Conservation (phyloP, 768 basidiomycete genomes). For the Harrya chromipes region DNA sequence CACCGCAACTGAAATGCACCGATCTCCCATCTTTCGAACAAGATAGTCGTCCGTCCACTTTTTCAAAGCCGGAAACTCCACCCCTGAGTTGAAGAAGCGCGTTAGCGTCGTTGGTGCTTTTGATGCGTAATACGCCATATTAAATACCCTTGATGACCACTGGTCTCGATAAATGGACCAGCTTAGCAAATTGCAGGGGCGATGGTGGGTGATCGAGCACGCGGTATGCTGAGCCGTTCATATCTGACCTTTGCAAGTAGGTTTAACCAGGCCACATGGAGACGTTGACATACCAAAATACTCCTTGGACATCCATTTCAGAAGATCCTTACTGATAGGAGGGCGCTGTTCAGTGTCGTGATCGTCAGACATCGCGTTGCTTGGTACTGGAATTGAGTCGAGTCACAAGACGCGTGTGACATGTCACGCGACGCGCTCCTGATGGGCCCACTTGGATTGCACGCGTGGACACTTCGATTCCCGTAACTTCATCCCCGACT, state of each 20-base stretch:
- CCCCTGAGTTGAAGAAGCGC: constrained; percentile 35
- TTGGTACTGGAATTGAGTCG: neutral
- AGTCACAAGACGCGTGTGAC: constrained; percentile 17
- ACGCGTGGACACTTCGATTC: too few relatives aligned
- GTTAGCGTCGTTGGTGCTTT: neutral
- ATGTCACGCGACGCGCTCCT: constrained; percentile 26
- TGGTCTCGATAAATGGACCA: constrained; percentile 68
- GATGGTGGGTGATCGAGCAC: constrained; percentile 56
- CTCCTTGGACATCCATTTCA: constrained; percentile 38
- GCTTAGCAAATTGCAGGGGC: constrained; percentile 63
- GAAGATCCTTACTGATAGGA: constrained; percentile 11
- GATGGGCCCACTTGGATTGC: too few relatives aligned
- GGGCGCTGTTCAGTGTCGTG: constrained; percentile 14
- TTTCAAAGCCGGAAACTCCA: constrained; percentile 42
- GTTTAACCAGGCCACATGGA: neutral
- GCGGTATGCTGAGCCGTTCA: constrained; percentile 55
- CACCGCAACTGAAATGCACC: constrained; percentile 65
- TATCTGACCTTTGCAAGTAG: constrained; percentile 36
- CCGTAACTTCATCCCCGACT: too few relatives aligned
- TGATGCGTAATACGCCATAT: neutral
- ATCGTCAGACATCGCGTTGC: constrained; percentile 4
- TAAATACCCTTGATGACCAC: constrained; percentile 66
- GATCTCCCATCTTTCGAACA: constrained; percentile 48
- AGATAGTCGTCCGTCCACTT: constrained; percentile 73
- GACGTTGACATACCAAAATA: constrained; percentile 28